Evolutionary conservation across 306 rosid species (phyloP), one percentile per base, ranked within the genome.

Genomic region (Ammopiptanthus mongolicus): DNA sequence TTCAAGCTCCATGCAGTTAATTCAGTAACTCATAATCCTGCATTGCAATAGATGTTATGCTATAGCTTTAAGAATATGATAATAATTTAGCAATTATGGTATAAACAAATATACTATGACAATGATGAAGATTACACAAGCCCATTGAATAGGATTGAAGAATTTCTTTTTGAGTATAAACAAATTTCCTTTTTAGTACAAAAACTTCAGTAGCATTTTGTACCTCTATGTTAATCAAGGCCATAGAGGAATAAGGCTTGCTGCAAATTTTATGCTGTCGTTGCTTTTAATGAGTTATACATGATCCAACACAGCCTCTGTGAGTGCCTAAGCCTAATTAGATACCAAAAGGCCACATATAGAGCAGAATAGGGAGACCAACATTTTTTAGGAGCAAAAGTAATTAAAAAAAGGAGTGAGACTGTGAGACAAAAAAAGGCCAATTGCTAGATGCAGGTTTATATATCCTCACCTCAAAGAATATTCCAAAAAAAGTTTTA

Each of bases 401-500:
- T 34, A 29, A 36, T 21, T 37, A 23, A 13, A 23, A 71, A 14
- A 72, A 33, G 66, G 15, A 15, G 34, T 58, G 19, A 34, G 8
- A 6, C 37, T 29, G 33, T 34, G 51, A 31, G 44, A 11, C 39
- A 47, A 47, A 4, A 56, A 9, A 36, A 19, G 6, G 25, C 47
- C 69, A 75, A 75, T 19, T 39, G 17, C 34, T 59, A 23, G 31
- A 62, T 58, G 19, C 72, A 51, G 28, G 71, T 41, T 78, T 64
- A 9, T 41, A 6, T 37, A 29, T 68, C 53, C 61, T 11, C 52
- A 93, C 98, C 98, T 93, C 98, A 68, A 93, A 93, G 86, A 93
- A 93, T 71, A 86, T 39, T 59, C 98, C 98, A 50, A 91, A 93
- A 58, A 90, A 86, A 11, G 96, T 91, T 0, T 89, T 78, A 0